Conservation (phyloP, 768 basidiomycete species). For the Gymnopilus junonius region DNA sequence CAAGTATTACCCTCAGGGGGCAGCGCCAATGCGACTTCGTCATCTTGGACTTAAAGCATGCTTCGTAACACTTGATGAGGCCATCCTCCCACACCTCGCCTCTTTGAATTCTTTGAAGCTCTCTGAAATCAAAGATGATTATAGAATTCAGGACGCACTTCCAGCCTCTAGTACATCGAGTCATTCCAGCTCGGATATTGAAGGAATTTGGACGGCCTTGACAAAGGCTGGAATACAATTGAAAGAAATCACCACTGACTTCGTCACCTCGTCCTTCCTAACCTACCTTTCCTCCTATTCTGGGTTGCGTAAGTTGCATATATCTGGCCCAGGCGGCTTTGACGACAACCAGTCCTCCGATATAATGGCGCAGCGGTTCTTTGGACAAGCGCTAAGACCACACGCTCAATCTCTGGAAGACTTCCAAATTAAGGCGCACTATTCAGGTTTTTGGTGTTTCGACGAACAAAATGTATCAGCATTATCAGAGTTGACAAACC, state of each 20-base stretch:
- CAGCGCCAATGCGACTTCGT: slow-evolving; percentile 12
- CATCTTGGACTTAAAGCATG: background rate
- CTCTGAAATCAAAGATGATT: background rate
- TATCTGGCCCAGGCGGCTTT: background rate
- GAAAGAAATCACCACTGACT: background rate
- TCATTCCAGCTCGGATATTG: background rate
- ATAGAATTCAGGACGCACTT: too few relatives aligned
- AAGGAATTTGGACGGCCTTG: slow-evolving; percentile 1
- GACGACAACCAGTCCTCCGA: background rate
- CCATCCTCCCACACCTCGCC: slow-evolving; percentile 1
- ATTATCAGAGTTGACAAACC: background rate
- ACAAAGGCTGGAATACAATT: background rate
- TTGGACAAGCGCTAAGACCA: background rate
- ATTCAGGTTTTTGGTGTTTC: slow-evolving; percentile 3
- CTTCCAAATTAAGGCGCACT: background rate
- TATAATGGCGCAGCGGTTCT: background rate
- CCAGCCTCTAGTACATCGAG: too few relatives aligned
- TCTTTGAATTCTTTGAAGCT: slow-evolving; percentile 10
- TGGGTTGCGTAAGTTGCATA: background rate
- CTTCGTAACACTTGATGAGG: slow-evolving; percentile 1
- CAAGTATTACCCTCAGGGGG: slow-evolving; percentile 6
- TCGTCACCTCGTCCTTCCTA: background rate
- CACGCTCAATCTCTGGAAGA: background rate
- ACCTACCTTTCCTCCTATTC: slow-evolving; percentile 8
- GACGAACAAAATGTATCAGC: background rate